Evolutionary conservation across 148 eudicot species (phyloP).

Genomic region (Chenopodium formosanum): DNA sequence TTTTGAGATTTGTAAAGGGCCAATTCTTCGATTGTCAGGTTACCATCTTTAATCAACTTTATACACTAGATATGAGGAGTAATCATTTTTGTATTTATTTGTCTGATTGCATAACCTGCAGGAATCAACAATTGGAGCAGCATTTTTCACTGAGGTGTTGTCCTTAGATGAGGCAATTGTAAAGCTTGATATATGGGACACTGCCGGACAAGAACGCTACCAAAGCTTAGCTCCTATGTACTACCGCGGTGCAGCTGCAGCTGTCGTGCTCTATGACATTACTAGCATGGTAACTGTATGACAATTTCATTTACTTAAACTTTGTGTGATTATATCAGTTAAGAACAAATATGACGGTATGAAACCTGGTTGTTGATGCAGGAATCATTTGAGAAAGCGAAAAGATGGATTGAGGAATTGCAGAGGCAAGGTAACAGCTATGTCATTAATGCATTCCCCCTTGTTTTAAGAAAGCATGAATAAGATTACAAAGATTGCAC

Average conservation of each 20-base stretch:
- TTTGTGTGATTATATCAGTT: background rate
- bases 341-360: background rate
- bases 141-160: conserved; percentile 69
- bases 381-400: conserved; percentile 65
- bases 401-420: conserved; percentile 66
- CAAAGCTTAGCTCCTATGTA: conserved; percentile 90
- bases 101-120: conserved; percentile 22
- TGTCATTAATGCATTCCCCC: background rate
- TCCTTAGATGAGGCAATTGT: conserved; percentile 54
- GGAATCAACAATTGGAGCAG: conserved; percentile 87
- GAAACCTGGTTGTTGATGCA: conserved; percentile 28
- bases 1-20: conserved; percentile 77
- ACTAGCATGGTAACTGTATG: conserved; percentile 41
- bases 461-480: background rate
- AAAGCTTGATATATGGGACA: conserved; percentile 82
- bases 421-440: conserved; percentile 59
- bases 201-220: conserved; percentile 81
- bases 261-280: conserved; percentile 71
- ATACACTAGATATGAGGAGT: background rate
- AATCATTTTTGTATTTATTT: background rate
- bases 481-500: background rate
- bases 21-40: conserved; percentile 72
- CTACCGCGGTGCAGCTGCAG: conserved; percentile 78
- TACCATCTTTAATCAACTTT: background rate
- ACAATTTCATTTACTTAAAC: background rate